Conservation (phyloP, 192 early-diverging fungal genomes). For the Pilobolus umbonatus region DNA sequence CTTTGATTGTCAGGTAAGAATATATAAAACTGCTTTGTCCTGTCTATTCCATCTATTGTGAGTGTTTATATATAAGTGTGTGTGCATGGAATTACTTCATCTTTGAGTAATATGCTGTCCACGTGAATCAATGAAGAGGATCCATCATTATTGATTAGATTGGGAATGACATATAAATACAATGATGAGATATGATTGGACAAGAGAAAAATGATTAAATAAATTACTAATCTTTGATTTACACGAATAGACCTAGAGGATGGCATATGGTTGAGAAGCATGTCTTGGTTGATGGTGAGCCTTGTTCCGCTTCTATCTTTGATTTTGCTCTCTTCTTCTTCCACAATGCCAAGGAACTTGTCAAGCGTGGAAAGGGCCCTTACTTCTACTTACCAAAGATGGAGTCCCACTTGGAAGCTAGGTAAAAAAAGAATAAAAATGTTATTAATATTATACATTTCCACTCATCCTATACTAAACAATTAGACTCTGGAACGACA, state of each 20-base stretch:
- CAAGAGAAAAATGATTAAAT: too few species aligned
- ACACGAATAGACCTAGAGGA: conserved; percentile 72
- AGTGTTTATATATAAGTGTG: too few species aligned
- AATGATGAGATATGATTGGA: not conserved
- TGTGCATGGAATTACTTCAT: too few species aligned
- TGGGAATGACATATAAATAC: not conserved
- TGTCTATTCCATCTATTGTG: conserved; percentile 1
- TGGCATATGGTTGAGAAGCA: conserved; percentile 99
- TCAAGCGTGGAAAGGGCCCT: conserved; percentile 83
- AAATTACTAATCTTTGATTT: not conserved
- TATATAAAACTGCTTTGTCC: not conserved
- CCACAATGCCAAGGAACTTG: conserved; percentile 85
- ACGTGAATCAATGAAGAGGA: not conserved
- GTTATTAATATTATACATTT: not conserved
- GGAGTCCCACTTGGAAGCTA: conserved; percentile 93
- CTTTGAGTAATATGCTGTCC: too few species aligned
- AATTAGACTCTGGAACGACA: conserved; percentile 88
- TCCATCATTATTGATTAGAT: not conserved
- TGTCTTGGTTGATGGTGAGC: conserved; percentile 83
- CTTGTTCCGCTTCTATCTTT: conserved; percentile 89
- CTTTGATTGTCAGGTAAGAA: conserved; percentile 76
- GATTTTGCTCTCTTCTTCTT: conserved; percentile 98
- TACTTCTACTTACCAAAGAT: conserved; percentile 99
- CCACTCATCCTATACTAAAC: not conserved
- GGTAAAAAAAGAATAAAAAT: conserved; percentile 8